A percentile compares a stretch with the other conserved stretches of the same genome.
These are phyloP conservation scores for Pseudonitzschia delicatissima DNA, from an alignment of 108 stramenopile genomes.

Conservation along the genomic window DNA sequence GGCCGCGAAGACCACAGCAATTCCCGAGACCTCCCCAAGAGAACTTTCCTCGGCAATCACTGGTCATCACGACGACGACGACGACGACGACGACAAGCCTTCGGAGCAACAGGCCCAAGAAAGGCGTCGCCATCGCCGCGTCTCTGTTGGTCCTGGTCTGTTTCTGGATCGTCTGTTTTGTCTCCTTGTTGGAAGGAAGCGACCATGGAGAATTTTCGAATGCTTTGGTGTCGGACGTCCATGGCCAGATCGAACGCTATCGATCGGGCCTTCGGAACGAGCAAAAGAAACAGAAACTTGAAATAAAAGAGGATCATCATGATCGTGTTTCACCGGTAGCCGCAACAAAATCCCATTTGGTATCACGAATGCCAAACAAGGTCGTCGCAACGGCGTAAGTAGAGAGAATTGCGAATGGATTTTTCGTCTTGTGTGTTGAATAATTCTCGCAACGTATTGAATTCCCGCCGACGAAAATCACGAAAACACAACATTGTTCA, in stretches of 20 bases:
- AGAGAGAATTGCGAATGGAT: not conserved
- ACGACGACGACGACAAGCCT: not conserved
- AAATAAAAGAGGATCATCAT: not conserved
- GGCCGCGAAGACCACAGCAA: no score
- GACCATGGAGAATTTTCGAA: not conserved
- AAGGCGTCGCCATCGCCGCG: not conserved
- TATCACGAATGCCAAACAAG: constrained; percentile 8
- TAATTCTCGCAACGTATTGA: not conserved
- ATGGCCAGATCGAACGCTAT: not conserved
- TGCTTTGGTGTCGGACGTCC: not conserved
- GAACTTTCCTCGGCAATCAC: not conserved
- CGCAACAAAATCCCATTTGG: not conserved
- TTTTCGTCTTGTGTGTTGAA: not conserved
- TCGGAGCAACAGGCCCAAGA: not conserved
- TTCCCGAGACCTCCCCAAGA: no score
- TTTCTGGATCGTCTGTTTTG: constrained; percentile 9
- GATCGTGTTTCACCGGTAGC: no score
- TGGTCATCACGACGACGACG: not conserved
- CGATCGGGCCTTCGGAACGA: not conserved
- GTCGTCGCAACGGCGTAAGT: constrained; percentile 1
- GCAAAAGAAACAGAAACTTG: not conserved
- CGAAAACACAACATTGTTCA: no score
- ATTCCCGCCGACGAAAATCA: no score
- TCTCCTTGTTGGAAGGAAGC: not conserved
- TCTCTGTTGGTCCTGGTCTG: not conserved